These are phyloP conservation scores for Cutaneotrichosporon curvatum DNA, from an alignment of 1,284 basidiomycete species.

Conservation along the genomic window DNA sequence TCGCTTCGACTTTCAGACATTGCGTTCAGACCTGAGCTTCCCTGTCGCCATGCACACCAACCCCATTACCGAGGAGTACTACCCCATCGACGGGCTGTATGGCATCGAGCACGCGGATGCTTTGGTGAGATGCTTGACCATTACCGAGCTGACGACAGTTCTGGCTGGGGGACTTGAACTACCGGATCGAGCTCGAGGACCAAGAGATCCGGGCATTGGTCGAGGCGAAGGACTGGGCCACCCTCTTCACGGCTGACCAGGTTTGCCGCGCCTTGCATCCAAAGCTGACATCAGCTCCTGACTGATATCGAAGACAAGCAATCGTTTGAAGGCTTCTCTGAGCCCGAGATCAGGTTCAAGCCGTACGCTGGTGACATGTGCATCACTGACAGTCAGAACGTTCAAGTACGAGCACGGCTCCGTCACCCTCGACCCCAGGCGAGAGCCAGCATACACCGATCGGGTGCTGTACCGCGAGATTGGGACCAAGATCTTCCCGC, in stretches of 20 bases:
- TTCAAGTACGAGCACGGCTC: conserved; percentile 42
- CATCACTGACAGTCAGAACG: conserved; percentile 19
- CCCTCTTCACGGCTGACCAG: conserved; percentile 33
- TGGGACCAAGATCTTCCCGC: conserved; percentile 12
- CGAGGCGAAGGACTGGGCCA: conserved; percentile 25
- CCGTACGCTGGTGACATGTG: conserved; percentile 22
- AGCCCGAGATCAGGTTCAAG: conserved; percentile 30
- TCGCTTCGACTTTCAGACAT: conserved; percentile 35
- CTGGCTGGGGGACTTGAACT: conserved; percentile 43
- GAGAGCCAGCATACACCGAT: conserved; percentile 40
- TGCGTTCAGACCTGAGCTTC: conserved; percentile 26
- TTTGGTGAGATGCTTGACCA: conserved; percentile 17
- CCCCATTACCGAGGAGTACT: conserved; percentile 32
- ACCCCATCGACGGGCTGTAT: conserved; percentile 15
- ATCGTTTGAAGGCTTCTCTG: conserved; percentile 33
- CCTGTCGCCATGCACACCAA: conserved; percentile 14
- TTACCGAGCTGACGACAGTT: conserved; percentile 27
- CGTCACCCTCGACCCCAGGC: conserved; percentile 29
- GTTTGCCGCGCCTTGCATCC: background rate
- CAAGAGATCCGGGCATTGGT: conserved; percentile 24
- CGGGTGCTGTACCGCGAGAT: conserved; percentile 25
- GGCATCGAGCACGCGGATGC: conserved; percentile 32
- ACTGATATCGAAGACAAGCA: conserved; percentile 29
- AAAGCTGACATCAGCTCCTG: conserved; percentile 18
- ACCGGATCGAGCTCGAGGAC: conserved; percentile 33